Evolutionary conservation across 1,284 basidiomycete genomes (phyloP), one percentile per base, ranked within the genome.

Genomic region (Microbotryum saponariae): DNA sequence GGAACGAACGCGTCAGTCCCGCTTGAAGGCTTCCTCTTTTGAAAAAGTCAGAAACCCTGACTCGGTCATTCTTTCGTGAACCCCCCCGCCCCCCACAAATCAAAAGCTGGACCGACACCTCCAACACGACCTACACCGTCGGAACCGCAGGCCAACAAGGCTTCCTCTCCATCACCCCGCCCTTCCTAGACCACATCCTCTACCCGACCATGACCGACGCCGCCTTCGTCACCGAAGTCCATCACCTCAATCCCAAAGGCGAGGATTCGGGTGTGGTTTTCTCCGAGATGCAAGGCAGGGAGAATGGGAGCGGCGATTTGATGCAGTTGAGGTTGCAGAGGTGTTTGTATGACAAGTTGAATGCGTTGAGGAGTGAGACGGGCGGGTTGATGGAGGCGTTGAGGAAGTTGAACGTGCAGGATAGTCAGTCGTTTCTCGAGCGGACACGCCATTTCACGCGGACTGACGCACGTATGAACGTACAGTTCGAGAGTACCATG

Each of bases 71-170:
- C 60, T 7, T 31, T 31, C 8, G 31, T 31, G 1, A 0, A 31
- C 31, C 31, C 31, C 31, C 29, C 3, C 29, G 4, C 29, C 29
- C 29, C 31, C 31, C 31, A 10, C 31, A 31, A 31, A 31, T 31
- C 31, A 31, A 31, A 42, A 42, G 37, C 16, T 56, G 54, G 85
- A 88, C 87, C 54, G 88, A 88, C 74, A 87, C 82, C 44, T 89
- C 91, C 71, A 85, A 90, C 71, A 94, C 92, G 23, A 91, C 90
- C 9, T 99, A 97, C 76, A 98, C 94, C 1, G 87, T 96, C 66
- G 89, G 89, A n/a, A 98, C 94, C 3, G 96, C 96, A 20, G 96
- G 96, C 62, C 86, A 88, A 63, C 89, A 96, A 73, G 96, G 96
- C 2, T 97, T 99, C 75, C 79, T 98, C 48, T 88, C 93, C 71